A percentile compares a stretch with the other conserved stretches of the same genome.
Conservation (phyloP, 306 rosid genomes). For the Lathyrus tuberosus region DNA sequence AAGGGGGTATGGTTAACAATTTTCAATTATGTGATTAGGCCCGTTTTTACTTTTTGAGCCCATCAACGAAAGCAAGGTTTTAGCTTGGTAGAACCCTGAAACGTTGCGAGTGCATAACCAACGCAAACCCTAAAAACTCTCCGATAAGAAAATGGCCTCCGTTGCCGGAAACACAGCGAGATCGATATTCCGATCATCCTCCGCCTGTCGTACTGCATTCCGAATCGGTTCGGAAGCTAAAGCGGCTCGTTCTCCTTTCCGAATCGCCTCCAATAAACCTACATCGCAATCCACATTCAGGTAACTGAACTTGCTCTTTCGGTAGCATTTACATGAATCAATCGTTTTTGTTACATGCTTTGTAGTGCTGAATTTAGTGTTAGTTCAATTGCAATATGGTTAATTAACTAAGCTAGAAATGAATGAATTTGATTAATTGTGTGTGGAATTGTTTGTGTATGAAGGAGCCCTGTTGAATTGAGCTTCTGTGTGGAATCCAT, state of each 20-base stretch:
- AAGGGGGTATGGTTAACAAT: too few species aligned
- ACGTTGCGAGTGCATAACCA: background rate
- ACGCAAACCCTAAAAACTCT: slow-evolving; percentile 15
- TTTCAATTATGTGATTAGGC: background rate
- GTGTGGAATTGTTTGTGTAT: slow-evolving; percentile 29
- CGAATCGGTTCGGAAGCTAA: slow-evolving; percentile 63
- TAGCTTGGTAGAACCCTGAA: slow-evolving; percentile 37
- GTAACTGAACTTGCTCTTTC: slow-evolving; percentile 38
- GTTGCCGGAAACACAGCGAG: slow-evolving; percentile 58
- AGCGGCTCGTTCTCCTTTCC: slow-evolving; percentile 60
- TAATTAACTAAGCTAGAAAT: background rate
- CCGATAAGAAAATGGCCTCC: slow-evolving; percentile 65
- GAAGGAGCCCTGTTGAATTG: slow-evolving; percentile 67
- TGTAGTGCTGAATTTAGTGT: background rate
- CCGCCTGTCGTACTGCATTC: slow-evolving; percentile 48
- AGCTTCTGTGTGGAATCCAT: slow-evolving; percentile 80
- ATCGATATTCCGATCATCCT: slow-evolving; percentile 70
- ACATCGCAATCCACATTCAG: slow-evolving; percentile 54
- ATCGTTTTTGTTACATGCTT: background rate
- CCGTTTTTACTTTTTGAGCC: background rate
- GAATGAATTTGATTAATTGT: background rate
- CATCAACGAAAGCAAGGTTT: slow-evolving; percentile 24
- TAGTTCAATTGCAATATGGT: background rate
- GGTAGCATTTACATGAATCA: background rate
- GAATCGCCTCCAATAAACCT: slow-evolving; percentile 53